A percentile compares a stretch with the other conserved stretches of the same genome.
Conservation (phyloP, 176 grass and related monocot genomes). For the Musa itinerans region DNA sequence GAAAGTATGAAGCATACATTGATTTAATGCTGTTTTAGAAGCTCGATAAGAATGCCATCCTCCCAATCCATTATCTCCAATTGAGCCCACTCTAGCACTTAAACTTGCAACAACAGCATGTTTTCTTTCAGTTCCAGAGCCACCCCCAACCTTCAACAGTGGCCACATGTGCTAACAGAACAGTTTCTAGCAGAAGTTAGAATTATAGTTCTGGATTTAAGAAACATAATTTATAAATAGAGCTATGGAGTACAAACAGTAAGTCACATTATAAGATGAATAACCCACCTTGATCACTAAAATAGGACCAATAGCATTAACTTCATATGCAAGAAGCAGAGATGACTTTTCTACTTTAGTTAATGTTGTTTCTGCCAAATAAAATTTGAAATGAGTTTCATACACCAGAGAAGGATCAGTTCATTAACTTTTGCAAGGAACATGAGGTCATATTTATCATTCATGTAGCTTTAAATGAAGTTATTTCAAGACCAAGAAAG, state of each 20-base stretch:
- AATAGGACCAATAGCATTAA: constrained; percentile 64
- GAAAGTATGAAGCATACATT: constrained; percentile 38
- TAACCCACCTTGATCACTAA: constrained; percentile 64
- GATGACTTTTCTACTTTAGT: constrained; percentile 80
- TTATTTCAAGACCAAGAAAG: neutral
- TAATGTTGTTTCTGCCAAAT: constrained; percentile 63
- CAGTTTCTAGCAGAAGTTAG: neutral
- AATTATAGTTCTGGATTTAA: neutral
- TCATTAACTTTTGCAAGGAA: neutral
- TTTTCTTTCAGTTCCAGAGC: constrained; percentile 34
- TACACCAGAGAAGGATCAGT: constrained; percentile 3
- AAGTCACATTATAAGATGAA: neutral
- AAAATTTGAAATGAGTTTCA: neutral
- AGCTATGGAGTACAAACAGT: neutral
- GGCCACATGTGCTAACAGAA: constrained; percentile 62
- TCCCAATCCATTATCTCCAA: constrained; percentile 71
- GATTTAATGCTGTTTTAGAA: constrained; percentile 81
- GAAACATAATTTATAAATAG: neutral
- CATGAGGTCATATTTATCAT: neutral
- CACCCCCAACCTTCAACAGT: constrained; percentile 49
- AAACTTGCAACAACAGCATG: constrained; percentile 64
- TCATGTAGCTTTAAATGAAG: neutral
- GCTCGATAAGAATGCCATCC: constrained; percentile 92
- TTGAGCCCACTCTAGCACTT: constrained; percentile 71
- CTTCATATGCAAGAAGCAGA: constrained; percentile 64